Base-by-base conservation (phyloP, 495 filamentous ascomycete species). In the Penicillium roqueforti region DNA sequence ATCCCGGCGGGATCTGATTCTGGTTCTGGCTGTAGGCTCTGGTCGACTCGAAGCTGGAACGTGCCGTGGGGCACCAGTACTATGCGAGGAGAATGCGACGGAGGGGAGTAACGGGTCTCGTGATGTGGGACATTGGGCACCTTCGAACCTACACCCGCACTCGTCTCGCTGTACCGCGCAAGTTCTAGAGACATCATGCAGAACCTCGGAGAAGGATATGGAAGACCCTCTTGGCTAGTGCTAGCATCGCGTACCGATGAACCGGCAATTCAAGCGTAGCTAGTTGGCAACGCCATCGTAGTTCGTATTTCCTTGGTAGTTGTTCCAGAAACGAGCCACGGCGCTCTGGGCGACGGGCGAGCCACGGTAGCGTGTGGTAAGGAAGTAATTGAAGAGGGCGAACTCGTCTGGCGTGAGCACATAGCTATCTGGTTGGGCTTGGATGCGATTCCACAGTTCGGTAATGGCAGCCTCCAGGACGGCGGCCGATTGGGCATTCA, bases 371-470 rank as follows among this genome's bases (percentile, higher is more conserved):
- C 82, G 78, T 19, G 69, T 58, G 25, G 47, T n/a, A 39, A 85
- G 81, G 65, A 83, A 89, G 62, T 83, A 91, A 67, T 75, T 92
- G 78, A 91, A 90, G 25, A 93, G 74, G 14, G 86, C 80, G 56
- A 90, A 91, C 64, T 93, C 87, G 59, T 87, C 79, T 47, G 76
- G 72, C 9, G 68, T 80, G 68, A 92, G 80, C 14, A 91, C 61
- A 66, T 89, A 91, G 7, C 66, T 66, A n/a, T 79, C 68, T 4
- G 83, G 85, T 34, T 83, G 68, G 4, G 71, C 71, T 47, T 82
- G 56, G 23, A 93, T 72, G 51, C 76, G 83, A 6, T 53, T 59
- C 87, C 86, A 90, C 43, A 91, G 74, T 23, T 79, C 74, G 3
- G 59, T 54, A 19, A 89, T 68, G 20, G 81, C 81, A 23, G 58